phyloP scores from a whole-genome alignment of 345 rosid species.

The Boechera retrofracta region DNA sequence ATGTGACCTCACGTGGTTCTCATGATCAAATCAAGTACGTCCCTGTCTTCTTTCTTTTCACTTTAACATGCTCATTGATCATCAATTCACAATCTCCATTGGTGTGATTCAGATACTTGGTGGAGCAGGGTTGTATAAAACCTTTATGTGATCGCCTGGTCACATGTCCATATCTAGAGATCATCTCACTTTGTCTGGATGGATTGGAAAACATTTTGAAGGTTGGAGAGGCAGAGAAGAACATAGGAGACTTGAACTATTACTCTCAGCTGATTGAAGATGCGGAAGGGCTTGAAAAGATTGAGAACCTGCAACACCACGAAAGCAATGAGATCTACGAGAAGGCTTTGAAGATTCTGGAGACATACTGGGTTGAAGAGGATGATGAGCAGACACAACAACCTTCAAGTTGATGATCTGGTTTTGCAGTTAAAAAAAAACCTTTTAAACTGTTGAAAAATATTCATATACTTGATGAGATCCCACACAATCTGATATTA shows the following conservation, averaged over 20 bases:
- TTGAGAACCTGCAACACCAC: neutral
- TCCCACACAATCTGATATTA: too few relatives aligned
- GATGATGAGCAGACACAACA: neutral
- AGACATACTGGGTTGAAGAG: neutral
- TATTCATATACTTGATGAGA: too few relatives aligned
- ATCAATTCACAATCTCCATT: neutral
- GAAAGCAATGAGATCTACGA: neutral
- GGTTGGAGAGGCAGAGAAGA: neutral
- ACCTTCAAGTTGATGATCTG: neutral
- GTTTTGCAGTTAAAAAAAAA: neutral
- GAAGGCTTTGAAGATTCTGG: neutral
- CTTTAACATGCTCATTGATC: neutral
- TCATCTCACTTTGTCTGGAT: neutral
- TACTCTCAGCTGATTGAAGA: neutral
- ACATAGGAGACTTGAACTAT: neutral
- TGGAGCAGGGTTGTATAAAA: neutral
- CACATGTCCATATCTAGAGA: neutral
- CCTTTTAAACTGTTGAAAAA: too few relatives aligned
- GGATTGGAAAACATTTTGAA: neutral
- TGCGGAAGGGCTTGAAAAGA: neutral
- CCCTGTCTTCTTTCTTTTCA: neutral
- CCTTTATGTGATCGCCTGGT: neutral
- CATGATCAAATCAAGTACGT: slow-evolving; percentile 3
- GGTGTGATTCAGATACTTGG: slow-evolving; percentile 4
- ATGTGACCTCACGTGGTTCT: neutral